Conservation (phyloP, 2,329 filamentous ascomycete genomes). For the Colletotrichum sansevieriae region DNA sequence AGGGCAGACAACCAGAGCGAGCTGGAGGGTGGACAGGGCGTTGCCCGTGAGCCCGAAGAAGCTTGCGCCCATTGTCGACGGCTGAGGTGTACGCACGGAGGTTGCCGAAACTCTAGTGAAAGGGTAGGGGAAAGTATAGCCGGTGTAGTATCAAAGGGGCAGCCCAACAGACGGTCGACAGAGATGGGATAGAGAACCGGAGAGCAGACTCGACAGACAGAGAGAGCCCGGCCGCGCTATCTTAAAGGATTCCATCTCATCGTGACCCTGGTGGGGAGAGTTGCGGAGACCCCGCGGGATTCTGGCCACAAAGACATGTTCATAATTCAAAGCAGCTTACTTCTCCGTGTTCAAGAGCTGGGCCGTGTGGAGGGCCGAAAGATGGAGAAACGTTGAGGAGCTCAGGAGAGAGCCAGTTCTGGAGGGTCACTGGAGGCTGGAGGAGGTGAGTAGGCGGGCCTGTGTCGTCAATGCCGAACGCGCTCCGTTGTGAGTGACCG, state of each 20-base stretch:
- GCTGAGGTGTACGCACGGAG: slow-evolving; percentile 23
- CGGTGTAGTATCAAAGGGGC: slow-evolving; percentile 6
- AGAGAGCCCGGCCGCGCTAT: slow-evolving; percentile 19
- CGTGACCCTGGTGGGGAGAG: slow-evolving; percentile 38
- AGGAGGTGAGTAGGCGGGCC: slow-evolving; percentile 10
- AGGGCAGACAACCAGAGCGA: slow-evolving; percentile 58
- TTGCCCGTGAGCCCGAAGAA: slow-evolving; percentile 53
- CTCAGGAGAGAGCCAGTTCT: slow-evolving; percentile 6
- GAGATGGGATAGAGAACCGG: slow-evolving; percentile 12
- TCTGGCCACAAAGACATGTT: slow-evolving; percentile 38
- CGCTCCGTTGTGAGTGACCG: slow-evolving; percentile 26
- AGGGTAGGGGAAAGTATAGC: slow-evolving; percentile 13
- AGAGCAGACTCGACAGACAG: not conserved
- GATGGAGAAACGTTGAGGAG: slow-evolving; percentile 35
- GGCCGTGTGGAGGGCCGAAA: slow-evolving; percentile 32
- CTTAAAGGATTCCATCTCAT: slow-evolving; percentile 30
- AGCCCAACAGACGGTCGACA: slow-evolving; percentile 22
- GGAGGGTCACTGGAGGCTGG: slow-evolving; percentile 4
- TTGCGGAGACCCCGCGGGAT: slow-evolving; percentile 42
- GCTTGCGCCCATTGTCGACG: slow-evolving; percentile 28
- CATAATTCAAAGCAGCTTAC: slow-evolving; percentile 33
- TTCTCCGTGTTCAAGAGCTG: slow-evolving; percentile 32
- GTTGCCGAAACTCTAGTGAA: slow-evolving; percentile 26
- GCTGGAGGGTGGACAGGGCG: slow-evolving; percentile 53
- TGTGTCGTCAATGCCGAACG: slow-evolving; percentile 36